These are phyloP conservation scores for Colletotrichum tofieldiae DNA, from an alignment of 2,329 filamentous ascomycete species.

Conservation along the genomic window DNA sequence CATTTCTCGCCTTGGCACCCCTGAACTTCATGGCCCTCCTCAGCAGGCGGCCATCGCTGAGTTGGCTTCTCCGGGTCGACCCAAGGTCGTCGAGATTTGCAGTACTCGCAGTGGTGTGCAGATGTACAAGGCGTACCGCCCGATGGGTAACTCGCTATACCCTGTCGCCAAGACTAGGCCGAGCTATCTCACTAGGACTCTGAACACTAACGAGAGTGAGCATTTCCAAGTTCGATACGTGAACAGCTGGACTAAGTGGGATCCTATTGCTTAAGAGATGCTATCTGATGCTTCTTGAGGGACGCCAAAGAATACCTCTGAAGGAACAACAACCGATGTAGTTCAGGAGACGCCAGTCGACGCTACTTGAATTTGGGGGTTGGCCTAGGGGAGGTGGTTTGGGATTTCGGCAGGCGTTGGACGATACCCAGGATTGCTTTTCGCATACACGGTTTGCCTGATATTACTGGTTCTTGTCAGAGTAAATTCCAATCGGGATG, in stretches of 20 bases:
- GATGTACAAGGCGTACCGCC: conserved; percentile 40
- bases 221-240: conserved; percentile 21
- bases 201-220: conserved; percentile 32
- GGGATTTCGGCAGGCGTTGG: conserved; percentile 26
- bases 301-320: not conserved
- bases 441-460: conserved; percentile 8
- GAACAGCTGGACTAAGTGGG: conserved; percentile 36
- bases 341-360: not conserved
- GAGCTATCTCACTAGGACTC: conserved; percentile 28
- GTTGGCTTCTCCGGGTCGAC: conserved; percentile 40
- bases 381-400: not conserved
- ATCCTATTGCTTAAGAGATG: conserved; percentile 14
- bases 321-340: not conserved
- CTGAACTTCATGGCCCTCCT: conserved; percentile 42
- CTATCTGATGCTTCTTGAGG: not conserved
- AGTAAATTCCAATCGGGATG: conserved; percentile 10
- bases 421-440: conserved; percentile 39
- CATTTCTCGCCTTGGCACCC: conserved; percentile 35
- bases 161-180: conserved; percentile 32
- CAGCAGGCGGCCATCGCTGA: conserved; percentile 41
- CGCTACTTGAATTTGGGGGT: not conserved
- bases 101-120: conserved; percentile 38
- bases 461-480: conserved; percentile 26
- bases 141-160: conserved; percentile 15
- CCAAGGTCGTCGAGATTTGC: conserved; percentile 41